Evolutionary conservation across 164 flowering plant species (phyloP).

Genomic region (Cinnamomum chago): DNA sequence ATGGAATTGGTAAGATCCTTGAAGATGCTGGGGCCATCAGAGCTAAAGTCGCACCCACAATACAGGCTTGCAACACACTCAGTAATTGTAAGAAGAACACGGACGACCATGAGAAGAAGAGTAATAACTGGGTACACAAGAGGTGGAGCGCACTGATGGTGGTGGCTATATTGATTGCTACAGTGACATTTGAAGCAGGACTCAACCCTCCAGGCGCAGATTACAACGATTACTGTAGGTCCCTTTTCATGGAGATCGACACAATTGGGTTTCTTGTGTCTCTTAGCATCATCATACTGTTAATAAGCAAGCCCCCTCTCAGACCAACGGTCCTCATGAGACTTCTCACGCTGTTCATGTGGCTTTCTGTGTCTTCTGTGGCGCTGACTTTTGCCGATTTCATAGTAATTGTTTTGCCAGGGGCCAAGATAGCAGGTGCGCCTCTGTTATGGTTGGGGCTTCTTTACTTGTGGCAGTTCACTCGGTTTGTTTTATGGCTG

Average conservation of each 20-base stretch:
- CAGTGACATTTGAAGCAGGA: conserved; percentile 19
- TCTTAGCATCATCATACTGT: conserved; percentile 22
- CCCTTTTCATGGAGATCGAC: conserved; percentile 3
- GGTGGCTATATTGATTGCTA: conserved; percentile 20
- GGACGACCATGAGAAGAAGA: neutral
- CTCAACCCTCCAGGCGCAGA: conserved; percentile 19
- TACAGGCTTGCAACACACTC: too few species aligned
- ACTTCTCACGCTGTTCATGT: conserved; percentile 16
- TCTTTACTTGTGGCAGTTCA: neutral
- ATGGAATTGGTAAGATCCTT: neutral
- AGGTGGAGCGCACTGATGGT: conserved; percentile 11
- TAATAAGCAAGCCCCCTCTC: conserved; percentile 19
- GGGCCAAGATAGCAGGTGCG: accelerated
- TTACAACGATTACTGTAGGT: neutral
- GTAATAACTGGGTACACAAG: neutral
- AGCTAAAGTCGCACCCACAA: neutral
- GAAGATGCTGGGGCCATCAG: neutral
- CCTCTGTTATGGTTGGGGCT: neutral
- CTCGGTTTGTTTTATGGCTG: neutral
- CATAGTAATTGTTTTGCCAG: neutral
- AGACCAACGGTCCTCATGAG: neutral
- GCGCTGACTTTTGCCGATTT: conserved; percentile 5
- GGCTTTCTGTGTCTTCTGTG: conserved; percentile 15
- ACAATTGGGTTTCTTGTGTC: conserved; percentile 22
- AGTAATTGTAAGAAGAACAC: neutral